phyloP scores from a whole-genome alignment of 2,329 filamentous ascomycete genomes.

The Aspergillus amoenus region DNA sequence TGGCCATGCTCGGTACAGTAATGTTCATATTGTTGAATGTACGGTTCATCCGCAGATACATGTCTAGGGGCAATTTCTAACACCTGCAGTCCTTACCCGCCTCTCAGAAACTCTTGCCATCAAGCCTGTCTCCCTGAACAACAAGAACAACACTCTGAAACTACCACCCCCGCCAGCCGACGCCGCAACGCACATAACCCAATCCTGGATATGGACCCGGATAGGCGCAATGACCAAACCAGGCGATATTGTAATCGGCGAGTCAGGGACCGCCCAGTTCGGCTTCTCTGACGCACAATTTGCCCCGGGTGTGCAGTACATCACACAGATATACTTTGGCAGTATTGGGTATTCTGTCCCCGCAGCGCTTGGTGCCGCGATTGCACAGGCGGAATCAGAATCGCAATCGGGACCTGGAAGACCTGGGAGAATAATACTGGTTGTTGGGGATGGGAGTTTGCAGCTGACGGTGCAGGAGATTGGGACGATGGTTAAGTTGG shows the following conservation, averaged over 20 bases:
- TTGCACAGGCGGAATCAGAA: constrained; percentile 63
- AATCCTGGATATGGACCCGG: constrained; percentile 66
- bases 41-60: neutral
- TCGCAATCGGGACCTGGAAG: constrained; percentile 54
- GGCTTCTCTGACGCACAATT: constrained; percentile 79
- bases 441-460: constrained; percentile 83
- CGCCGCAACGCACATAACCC: constrained; percentile 37
- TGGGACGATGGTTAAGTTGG: constrained; percentile 73
- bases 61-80: neutral
- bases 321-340: constrained; percentile 72
- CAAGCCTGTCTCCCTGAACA: neutral
- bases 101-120: neutral
- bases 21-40: neutral
- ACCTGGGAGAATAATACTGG: constrained; percentile 66
- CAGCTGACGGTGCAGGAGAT: constrained; percentile 80
- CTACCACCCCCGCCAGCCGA: constrained; percentile 8
- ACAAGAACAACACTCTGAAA: neutral
- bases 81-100: neutral
- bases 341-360: constrained; percentile 63
- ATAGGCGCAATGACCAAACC: constrained; percentile 67
- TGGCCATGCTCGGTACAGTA: neutral
- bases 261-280: constrained; percentile 81
- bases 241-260: constrained; percentile 74
- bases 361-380: constrained; percentile 63
- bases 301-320: constrained; percentile 65